Conservation (phyloP, 805 yeast species). For the Nadsonia fulvescens region DNA sequence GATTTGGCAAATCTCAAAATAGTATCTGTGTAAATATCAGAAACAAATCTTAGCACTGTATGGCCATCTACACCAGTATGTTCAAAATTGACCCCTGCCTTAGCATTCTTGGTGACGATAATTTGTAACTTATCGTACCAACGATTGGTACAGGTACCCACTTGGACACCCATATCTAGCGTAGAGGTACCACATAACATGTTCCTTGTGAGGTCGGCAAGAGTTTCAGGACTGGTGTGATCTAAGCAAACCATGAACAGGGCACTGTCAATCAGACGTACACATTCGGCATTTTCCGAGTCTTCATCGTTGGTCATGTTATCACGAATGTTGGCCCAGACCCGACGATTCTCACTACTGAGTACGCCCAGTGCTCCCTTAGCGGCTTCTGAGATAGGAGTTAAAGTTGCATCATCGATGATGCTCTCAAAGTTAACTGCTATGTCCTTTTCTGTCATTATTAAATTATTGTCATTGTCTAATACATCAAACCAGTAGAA, state of each 20-base stretch:
- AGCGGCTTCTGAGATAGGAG: conserved; percentile 38
- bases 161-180: conserved; percentile 71
- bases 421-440: conserved; percentile 59
- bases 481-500: conserved; percentile 91
- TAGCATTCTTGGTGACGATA: conserved; percentile 73
- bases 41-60: conserved; percentile 72
- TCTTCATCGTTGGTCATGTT: conserved; percentile 20
- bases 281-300: conserved; percentile 45
- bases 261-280: conserved; percentile 63
- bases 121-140: conserved; percentile 90
- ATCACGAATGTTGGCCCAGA: conserved; percentile 67
- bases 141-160: conserved; percentile 85
- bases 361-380: conserved; percentile 73
- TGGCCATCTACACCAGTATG: conserved; percentile 91
- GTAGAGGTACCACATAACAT: conserved; percentile 75
- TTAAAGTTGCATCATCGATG: conserved; percentile 46
- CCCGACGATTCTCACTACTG: conserved; percentile 75
- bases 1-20: conserved; percentile 71
- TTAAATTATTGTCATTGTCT: conserved; percentile 50
- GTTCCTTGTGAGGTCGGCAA: conserved; percentile 50
- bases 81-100: conserved; percentile 86
- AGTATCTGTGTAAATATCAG: conserved; percentile 83
- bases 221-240: conserved; percentile 45
- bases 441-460: conserved; percentile 59
- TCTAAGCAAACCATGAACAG: conserved; percentile 72